These are phyloP conservation scores for Neospora caninum DNA, from an alignment of 169 alveolate genomes.

Conservation along the genomic window DNA sequence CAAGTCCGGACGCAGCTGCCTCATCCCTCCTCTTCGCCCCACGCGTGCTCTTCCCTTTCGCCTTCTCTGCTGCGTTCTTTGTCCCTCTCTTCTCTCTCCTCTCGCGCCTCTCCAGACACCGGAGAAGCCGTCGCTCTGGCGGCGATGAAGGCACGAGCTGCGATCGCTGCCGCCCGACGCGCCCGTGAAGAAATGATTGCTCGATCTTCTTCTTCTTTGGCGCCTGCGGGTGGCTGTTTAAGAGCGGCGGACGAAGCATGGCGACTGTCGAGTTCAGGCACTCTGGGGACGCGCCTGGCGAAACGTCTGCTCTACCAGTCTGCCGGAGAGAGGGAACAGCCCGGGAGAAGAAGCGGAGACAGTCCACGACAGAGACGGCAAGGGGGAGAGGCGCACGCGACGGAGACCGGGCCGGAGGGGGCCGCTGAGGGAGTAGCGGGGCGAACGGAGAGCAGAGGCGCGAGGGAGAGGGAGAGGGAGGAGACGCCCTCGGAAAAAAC, in stretches of 20 bases:
- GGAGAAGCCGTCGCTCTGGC: background rate
- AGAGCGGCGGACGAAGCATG: background rate
- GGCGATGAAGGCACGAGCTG: background rate
- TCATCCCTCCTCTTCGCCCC: background rate
- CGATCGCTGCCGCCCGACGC: background rate
- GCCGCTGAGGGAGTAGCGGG: background rate
- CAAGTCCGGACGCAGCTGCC: too few relatives aligned
- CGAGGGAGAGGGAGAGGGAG: background rate
- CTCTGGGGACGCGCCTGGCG: background rate
- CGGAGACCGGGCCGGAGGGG: background rate
- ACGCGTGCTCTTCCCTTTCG: background rate
- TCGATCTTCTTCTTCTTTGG: background rate
- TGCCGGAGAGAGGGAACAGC: too few relatives aligned
- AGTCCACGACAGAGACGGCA: too few relatives aligned
- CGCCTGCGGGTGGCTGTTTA: background rate
- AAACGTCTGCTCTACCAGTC: background rate
- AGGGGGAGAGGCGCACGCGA: background rate
- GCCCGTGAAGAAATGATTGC: background rate
- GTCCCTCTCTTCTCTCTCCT: background rate
- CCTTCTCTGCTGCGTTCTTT: background rate
- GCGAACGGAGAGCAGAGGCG: too few relatives aligned
- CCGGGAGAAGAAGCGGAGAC: background rate
- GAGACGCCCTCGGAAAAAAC: too few relatives aligned
- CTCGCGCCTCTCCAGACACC: background rate
- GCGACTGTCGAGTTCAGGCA: background rate